Evolutionary conservation across 768 basidiomycete species (phyloP), one percentile per base, ranked within the genome.

Genomic region (Agrocybe praecox): DNA sequence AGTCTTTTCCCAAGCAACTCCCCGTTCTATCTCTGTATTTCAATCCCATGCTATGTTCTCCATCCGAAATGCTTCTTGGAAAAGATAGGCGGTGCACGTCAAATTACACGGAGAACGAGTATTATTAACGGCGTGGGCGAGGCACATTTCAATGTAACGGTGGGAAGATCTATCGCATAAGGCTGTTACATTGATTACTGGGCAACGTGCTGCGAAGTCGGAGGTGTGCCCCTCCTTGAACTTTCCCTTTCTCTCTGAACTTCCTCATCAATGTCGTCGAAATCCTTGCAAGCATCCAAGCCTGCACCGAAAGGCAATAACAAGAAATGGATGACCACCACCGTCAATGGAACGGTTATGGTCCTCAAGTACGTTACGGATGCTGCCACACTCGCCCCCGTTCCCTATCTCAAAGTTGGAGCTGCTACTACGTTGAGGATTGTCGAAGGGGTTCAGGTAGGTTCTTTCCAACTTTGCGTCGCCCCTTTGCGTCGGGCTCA

Each of bases 321-420:
- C 7, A 36, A 7, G 21, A 46, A 59, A 23, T 50, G 53, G 32
- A 23, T 55, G 2, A 53, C 58, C 10, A 33, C 46, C 14, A 29
- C 33, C 18, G 21, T 63, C 8, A 51, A 59, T 23, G 55, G 56
- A 10, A 53, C 44, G 9, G 36, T 44, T 7, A 2, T 62, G 14
- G 15, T 61, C 11, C 49, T 60, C 15, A 49, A 19, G 1, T 4
- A 59, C 7, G 60, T 68, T 19, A 36, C 48, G 14, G 54, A 62
- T 12, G 63, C 62, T 10, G 57, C 62, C 2, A 19, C 36, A 12
- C 18, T 61, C 7, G 60, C 63, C 0, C 62, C 65, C 2, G 23
- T 66, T 14, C 67, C 67, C 1, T 64, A 61, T 47, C 49, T 68
- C 7, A 55, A 54, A 21, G 49, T 55, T 19, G 67, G 64, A 1